A percentile compares a stretch with the other conserved stretches of the same genome.
These are phyloP conservation scores for Euphrasia confusa DNA, from an alignment of 257 asterid genomes.

Conservation along the genomic window DNA sequence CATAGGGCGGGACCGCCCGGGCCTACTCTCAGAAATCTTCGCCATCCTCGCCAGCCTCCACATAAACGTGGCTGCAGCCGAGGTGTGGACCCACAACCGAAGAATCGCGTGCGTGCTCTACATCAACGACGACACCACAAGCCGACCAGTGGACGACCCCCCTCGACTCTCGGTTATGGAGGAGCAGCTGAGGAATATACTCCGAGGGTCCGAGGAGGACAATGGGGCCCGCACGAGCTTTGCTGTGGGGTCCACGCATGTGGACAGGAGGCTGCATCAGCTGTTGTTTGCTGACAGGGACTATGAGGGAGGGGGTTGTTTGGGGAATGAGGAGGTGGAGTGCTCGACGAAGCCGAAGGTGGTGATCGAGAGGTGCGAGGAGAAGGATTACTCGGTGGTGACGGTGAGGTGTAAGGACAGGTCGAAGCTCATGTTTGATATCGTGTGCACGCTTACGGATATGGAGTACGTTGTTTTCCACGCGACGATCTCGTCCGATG, in stretches of 20 bases:
- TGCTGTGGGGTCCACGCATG: conserved; percentile 63
- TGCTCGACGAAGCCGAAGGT: conserved; percentile 46
- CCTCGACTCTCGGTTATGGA: conserved; percentile 61
- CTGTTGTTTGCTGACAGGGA: conserved; percentile 80
- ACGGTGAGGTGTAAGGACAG: conserved; percentile 86
- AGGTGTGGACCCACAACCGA: conserved; percentile 92
- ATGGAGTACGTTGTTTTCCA: conserved; percentile 90
- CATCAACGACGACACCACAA: conserved; percentile 58
- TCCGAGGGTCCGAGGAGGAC: conserved; percentile 51
- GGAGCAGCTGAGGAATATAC: conserved; percentile 75
- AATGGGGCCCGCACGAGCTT: conserved; percentile 49
- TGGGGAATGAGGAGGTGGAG: conserved; percentile 34
- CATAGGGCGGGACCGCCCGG: conserved; percentile 82
- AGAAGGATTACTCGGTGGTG: conserved; percentile 86
- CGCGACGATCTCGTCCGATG: conserved; percentile 77
- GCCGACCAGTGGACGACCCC: conserved; percentile 54
- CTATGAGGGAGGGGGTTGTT: conserved; percentile 51
- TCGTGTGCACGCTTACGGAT: conserved; percentile 94
- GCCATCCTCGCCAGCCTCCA: conserved; percentile 81
- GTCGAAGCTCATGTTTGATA: conserved; percentile 92
- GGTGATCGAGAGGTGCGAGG: conserved; percentile 66
- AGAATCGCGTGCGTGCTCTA: conserved; percentile 90
- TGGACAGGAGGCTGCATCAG: conserved; percentile 93
- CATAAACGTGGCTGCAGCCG: conserved; percentile 84
- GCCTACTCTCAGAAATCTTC: conserved; percentile 83